Evolutionary conservation across 257 asterid genomes (phyloP).

Genomic region (Handroanthus guayacan): DNA sequence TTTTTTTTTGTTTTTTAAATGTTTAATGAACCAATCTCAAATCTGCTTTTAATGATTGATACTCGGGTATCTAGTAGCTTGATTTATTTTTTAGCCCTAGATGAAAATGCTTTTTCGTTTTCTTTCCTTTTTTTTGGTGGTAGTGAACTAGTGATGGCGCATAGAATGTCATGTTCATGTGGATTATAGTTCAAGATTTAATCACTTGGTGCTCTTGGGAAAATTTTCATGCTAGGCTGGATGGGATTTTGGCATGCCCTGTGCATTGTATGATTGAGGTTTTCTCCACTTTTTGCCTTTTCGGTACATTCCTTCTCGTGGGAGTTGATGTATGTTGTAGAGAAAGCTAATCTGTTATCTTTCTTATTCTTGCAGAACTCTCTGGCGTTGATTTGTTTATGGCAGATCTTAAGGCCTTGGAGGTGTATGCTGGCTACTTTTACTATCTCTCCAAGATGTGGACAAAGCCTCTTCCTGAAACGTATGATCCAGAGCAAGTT

Average conservation of each 20-base stretch:
- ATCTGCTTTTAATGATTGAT: too few species aligned
- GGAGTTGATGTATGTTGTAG: neutral
- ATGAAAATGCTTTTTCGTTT: too few species aligned
- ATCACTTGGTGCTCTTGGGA: neutral
- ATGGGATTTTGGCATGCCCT: neutral
- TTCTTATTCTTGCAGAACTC: slow-evolving; percentile 61
- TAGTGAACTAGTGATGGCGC: neutral
- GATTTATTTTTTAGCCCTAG: too few species aligned
- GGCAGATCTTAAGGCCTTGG: slow-evolving; percentile 87
- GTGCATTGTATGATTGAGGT: neutral
- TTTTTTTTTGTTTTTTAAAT: too few species aligned
- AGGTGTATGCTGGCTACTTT: slow-evolving; percentile 71
- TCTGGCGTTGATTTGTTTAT: slow-evolving; percentile 78
- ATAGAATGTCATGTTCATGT: neutral
- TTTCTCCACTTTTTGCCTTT: neutral
- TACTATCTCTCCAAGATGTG: slow-evolving; percentile 76
- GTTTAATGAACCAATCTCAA: too few species aligned
- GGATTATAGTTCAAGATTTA: neutral
- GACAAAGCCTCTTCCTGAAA: slow-evolving; percentile 93
- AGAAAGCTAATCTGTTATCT: slow-evolving; percentile 10
- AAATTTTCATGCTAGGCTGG: slow-evolving; percentile 3
- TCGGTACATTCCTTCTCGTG: neutral
- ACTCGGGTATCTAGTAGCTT: too few species aligned
- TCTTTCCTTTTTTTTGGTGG: too few species aligned
- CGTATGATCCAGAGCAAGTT: slow-evolving; percentile 73